Percentiles rank a stretch among this genome's conserved stretches.
These are phyloP conservation scores for Afroboletus lepidellus DNA, from an alignment of 1,284 basidiomycete species.

Conservation along the genomic window DNA sequence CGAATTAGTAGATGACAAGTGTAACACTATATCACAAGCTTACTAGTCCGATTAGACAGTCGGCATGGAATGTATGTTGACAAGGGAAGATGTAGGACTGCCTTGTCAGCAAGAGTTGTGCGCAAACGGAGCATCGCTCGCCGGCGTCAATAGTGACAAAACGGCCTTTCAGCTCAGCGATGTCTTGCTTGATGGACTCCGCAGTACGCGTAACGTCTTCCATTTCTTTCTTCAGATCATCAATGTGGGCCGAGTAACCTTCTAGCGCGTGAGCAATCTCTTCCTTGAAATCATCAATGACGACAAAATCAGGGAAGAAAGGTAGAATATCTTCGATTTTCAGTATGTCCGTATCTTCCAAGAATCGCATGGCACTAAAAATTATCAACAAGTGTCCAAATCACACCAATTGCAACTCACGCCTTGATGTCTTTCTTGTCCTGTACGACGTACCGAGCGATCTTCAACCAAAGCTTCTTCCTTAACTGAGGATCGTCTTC, in stretches of 20 bases:
- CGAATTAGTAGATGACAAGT: slow-evolving; percentile 7
- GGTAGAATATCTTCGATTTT: slow-evolving; percentile 99
- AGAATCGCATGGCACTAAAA: slow-evolving; percentile 89
- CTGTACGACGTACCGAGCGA: slow-evolving; percentile 95
- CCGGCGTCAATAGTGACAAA: slow-evolving; percentile 90
- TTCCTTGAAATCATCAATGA: slow-evolving; percentile 99
- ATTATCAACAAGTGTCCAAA: slow-evolving; percentile 3
- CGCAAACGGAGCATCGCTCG: slow-evolving; percentile 86
- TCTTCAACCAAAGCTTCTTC: slow-evolving; percentile 97
- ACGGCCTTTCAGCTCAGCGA: slow-evolving; percentile 81
- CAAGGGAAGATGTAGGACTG: slow-evolving; percentile 99
- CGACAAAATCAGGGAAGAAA: slow-evolving; percentile 99
- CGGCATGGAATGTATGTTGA: slow-evolving; percentile 93
- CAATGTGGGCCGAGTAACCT: slow-evolving; percentile 91
- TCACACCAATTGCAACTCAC: slow-evolving; percentile 47
- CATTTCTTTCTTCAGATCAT: slow-evolving; percentile 91
- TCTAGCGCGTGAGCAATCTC: slow-evolving; percentile 97
- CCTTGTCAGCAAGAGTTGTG: slow-evolving; percentile 71
- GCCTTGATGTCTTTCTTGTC: slow-evolving; percentile 97
- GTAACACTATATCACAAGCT: slow-evolving; percentile 29
- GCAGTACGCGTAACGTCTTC: slow-evolving; percentile 91
- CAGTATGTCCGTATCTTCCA: slow-evolving; percentile 90
- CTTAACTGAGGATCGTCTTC: slow-evolving; percentile 84
- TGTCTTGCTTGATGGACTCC: slow-evolving; percentile 92
- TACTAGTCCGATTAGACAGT: slow-evolving; percentile 90